Percentiles rank a stretch among this genome's conserved stretches.
phyloP scores from a whole-genome alignment of 2,329 filamentous ascomycete genomes.

The Huntiella omanensis region DNA sequence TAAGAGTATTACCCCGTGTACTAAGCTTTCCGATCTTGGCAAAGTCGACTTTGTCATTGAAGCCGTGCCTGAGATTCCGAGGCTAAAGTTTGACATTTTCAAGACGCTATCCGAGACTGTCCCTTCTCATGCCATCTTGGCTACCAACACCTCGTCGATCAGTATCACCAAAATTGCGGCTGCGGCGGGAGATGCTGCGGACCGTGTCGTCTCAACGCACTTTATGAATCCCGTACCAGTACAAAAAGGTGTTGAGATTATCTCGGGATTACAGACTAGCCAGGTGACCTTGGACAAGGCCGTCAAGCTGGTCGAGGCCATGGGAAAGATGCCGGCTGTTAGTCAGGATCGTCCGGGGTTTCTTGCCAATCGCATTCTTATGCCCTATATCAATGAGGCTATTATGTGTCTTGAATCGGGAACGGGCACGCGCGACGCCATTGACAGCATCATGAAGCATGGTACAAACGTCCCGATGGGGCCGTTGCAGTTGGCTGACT shows the following conservation, averaged over 20 bases:
- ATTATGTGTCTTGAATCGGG: conserved; percentile 90
- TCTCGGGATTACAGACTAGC: conserved; percentile 82
- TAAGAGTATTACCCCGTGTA: conserved; percentile 48
- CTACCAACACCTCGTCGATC: conserved; percentile 97
- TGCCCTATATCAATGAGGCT: conserved; percentile 99
- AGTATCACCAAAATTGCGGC: conserved; percentile 93
- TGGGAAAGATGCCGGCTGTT: conserved; percentile 81
- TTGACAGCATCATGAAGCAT: conserved; percentile 98
- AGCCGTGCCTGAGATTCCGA: conserved; percentile 80
- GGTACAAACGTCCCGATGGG: conserved; percentile 98
- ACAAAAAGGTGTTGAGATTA: conserved; percentile 96
- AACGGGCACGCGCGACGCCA: conserved; percentile 73
- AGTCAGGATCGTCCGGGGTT: conserved; percentile 87
- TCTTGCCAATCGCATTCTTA: conserved; percentile 86
- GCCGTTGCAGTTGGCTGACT: conserved; percentile 80
- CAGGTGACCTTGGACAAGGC: conserved; percentile 63
- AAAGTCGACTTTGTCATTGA: conserved; percentile 95
- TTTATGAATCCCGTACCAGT: conserved; percentile 99
- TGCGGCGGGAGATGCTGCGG: conserved; percentile 62
- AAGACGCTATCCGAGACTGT: conserved; percentile 62
- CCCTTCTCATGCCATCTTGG: conserved; percentile 69
- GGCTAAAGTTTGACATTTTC: conserved; percentile 80
- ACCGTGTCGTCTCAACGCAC: conserved; percentile 86
- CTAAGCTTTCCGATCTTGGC: conserved; percentile 56
- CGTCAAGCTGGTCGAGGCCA: conserved; percentile 66